Percentiles rank a stretch among this genome's conserved stretches.
These are phyloP conservation scores for Huntiella savannae DNA, from an alignment of 2,329 filamentous ascomycete species.

Conservation along the genomic window DNA sequence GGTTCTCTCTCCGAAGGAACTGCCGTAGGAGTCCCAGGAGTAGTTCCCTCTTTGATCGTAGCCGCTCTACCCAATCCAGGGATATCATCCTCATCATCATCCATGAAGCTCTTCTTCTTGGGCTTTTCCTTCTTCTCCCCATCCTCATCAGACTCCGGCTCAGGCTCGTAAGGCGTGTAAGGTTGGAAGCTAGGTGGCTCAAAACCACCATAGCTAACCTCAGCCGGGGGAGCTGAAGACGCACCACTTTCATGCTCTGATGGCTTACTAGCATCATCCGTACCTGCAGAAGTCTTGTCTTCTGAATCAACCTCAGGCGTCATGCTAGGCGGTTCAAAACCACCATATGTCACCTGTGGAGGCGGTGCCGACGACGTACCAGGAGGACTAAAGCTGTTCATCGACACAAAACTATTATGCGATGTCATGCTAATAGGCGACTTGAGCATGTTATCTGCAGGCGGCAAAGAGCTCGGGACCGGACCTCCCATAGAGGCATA, in stretches of 20 bases:
- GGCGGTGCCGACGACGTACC: slow-evolving; percentile 14
- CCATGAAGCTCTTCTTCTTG: slow-evolving; percentile 61
- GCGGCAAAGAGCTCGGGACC: neutral
- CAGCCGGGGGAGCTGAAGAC: neutral
- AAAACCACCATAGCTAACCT: slow-evolving; percentile 25
- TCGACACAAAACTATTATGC: slow-evolving; percentile 2
- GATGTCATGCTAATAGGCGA: slow-evolving; percentile 5
- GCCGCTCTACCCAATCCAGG: slow-evolving; percentile 22
- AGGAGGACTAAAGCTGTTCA: neutral
- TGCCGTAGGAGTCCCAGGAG: slow-evolving; percentile 36
- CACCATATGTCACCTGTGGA: slow-evolving; percentile 21
- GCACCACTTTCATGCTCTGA: neutral
- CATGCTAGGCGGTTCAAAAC: slow-evolving; percentile 27
- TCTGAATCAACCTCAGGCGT: slow-evolving; percentile 13
- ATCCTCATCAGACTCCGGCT: slow-evolving; percentile 23
- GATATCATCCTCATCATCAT: slow-evolving; percentile 61
- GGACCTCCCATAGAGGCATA: neutral
- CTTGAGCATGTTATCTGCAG: slow-evolving; percentile 1
- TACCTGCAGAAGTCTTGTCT: neutral
- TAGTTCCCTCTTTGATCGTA: slow-evolving; percentile 37
- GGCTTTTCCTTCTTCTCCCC: slow-evolving; percentile 26
- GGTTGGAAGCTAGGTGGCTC: slow-evolving; percentile 45
- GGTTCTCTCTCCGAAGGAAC: slow-evolving; percentile 50
- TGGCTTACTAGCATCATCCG: neutral
- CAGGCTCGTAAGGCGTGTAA: slow-evolving; percentile 36